phyloP scores from a whole-genome alignment of 768 basidiomycete genomes.

The Terana coerulea region DNA sequence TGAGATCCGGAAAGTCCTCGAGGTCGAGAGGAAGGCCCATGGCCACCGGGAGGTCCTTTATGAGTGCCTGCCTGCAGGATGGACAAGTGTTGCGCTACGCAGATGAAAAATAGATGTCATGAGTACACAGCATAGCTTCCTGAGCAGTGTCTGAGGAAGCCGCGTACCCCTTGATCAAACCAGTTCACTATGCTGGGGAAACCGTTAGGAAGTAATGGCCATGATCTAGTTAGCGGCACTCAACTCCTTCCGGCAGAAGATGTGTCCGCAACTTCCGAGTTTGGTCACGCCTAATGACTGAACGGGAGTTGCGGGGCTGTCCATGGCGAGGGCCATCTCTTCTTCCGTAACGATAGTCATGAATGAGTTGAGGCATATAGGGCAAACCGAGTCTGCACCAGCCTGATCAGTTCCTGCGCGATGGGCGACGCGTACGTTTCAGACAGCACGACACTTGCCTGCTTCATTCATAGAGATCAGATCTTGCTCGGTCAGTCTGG shows the following conservation, averaged over 20 bases:
- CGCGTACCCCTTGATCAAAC: constrained; percentile 50
- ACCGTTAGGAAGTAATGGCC: constrained; percentile 17
- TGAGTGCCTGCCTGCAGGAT: constrained; percentile 22
- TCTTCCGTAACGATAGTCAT: constrained; percentile 70
- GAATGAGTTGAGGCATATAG: constrained; percentile 72
- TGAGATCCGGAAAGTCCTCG: background rate
- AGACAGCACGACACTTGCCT: constrained; percentile 11
- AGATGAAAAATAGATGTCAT: background rate
- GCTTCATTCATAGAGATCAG: constrained; percentile 17
- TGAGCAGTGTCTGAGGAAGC: constrained; percentile 15
- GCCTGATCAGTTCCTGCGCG: background rate
- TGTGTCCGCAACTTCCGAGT: constrained; percentile 47
- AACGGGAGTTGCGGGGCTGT: constrained; percentile 70
- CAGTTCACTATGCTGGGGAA: constrained; percentile 55
- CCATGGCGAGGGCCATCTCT: constrained; percentile 60
- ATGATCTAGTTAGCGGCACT: background rate
- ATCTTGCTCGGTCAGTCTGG: constrained; percentile 21
- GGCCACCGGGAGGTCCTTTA: constrained; percentile 5
- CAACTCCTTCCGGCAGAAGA: constrained; percentile 84
- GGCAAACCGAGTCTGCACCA: constrained; percentile 59
- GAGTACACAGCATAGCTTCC: background rate
- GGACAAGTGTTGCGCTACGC: constrained; percentile 24
- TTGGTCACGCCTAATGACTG: constrained; percentile 70
- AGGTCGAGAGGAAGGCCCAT: background rate
- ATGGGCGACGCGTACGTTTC: background rate